Base-by-base conservation (phyloP, 768 basidiomycete species). In the Mycena epipterygia region DNA sequence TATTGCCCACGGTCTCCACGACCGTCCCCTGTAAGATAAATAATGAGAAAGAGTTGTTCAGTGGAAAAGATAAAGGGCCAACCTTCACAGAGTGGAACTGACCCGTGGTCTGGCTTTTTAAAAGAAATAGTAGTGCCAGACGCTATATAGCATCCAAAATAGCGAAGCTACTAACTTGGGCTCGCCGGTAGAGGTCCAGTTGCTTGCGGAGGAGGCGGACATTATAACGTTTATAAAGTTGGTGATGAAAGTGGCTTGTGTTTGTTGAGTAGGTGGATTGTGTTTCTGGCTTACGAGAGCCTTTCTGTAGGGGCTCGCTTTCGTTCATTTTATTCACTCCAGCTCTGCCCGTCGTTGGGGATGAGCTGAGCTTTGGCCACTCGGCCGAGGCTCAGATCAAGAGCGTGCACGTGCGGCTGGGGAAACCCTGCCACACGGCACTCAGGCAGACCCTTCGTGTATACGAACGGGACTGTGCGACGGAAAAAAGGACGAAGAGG, bases 11-110 rank as follows among this genome's bases (percentile, higher is more conserved):
- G n/a, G 77, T 56, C 71, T 82, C 81, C 35, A 83, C 82, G 25
- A 78, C 68, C 37, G 71, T 81, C 25, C 86, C 87, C 25, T 48
- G 42, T 16, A 41, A 41, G 42, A 44, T 19, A n/a, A n/a, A 44
- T n/a, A 44, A 44, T 44, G 21, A 44, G 42, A 21, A 44, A n/a
- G n/a, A n/a, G 19, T 44, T n/a, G n/a, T 5, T 21, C 3, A 3
- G 35, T 6, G 21, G 6, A 1, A 44, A 44, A 44, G 21, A 21
- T 6, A 4, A 41, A 4, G 6, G 42, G n/a, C 21, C 6, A n/a
- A 44, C 42, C 76, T 86, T 86, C 25, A 75, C 59, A 3, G 85
- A 85, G 74, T 87, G 85, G 73, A 74, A 78, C 76, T 85, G 84
- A 68, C 86, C 86, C 29, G 80, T 72, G 70, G 80, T 78, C 75